Evolutionary conservation across 371 early-diverging fungal species (phyloP), one percentile per base, ranked within the genome.

Genomic region (Mucor piriformis): DNA sequence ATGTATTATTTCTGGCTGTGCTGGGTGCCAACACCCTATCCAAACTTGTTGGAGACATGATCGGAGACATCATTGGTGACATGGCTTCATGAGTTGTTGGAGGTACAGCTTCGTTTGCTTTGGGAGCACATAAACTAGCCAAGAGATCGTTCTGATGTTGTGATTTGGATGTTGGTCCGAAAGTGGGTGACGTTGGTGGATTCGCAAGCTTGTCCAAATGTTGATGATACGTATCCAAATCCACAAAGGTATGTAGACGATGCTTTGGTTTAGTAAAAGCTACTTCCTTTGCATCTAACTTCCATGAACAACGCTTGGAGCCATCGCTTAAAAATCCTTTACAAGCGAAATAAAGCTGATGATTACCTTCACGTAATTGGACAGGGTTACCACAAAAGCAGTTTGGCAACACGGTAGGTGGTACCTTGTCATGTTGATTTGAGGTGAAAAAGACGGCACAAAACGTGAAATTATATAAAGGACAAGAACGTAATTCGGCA

Each of bases 401-500:
- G 0, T 51, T 25, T 23, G 76, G 73, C 2, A 56, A 18, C 4
- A 50, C 35, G 10, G 59, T 52, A 23, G 65, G 64, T 18, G 63
- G 47, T 1, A 32, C 23, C 10, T 48, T 54, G 10, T 35, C 25
- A n/a, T 32, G 62, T 4, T 20, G 7, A 49, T 80, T 82, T 13
- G 29, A 53, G 3, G 58, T n/a, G 12, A 54, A 32, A 33, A 80
- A 78, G 10, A 58, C 33, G n/a, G 73, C 63, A 40, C 83, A 82
- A 51, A 70, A 80, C 0, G 83, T 78, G 29, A 65, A 76, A 42
- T 82, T 82, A 43, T 78, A 80, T 4, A 53, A 60, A 0, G 78
- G 73, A 50, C 83, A 82, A 1, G 64, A 57, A 6, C 35, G 58
- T 2, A 82, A 61, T 40, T 80, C 81, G 0, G 54, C 37, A 58